Evolutionary conservation across 139 green algal species (phyloP), one percentile per base, ranked within the genome.

Genomic region (Micractinium sp.): DNA sequence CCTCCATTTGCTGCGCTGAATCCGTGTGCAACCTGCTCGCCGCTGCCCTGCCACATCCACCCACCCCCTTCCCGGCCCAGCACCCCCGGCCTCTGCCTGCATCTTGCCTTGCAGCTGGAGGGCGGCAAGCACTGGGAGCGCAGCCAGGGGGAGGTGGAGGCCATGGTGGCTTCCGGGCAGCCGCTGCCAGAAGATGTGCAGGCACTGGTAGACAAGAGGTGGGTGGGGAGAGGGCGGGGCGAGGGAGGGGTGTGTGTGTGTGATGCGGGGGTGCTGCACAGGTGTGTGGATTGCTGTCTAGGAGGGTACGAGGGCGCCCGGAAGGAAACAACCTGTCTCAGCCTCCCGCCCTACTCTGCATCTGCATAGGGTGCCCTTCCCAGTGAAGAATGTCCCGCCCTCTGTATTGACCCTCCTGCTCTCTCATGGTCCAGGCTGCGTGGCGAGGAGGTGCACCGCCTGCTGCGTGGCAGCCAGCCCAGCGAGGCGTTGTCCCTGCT

Each of bases 81-180:
- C n/a, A 18, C n/a, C 14, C 73, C 73, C 73, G n/a, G n/a, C n/a
- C n/a, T 14, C 73, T 2, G 15, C n/a, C n/a, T 47, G 20, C n/a
- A 31, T 33, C n/a, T 2, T 61, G n/a, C 15, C n/a, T 91, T 85
- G 53, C 91, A 92, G 83, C 31, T 67, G 56, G 90, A 92, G 56
- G 92, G 92, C 36, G 90, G 87, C 20, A 38, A 67, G 27, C 80
- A 88, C 23, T 91, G 88, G 86, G 83, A 87, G 36, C 90, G 89
- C 73, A 92, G 88, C 38, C 88, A 89, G 56, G 85, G 85, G 22
- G 92, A 94, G 66, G 39, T 93, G 0, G 53, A 77, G 19, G 82
- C 89, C 29, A 29, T 92, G 89, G 77, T 92, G 39, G 85, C 88
- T 14, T 82, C 81, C 12, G 80, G 60, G 15, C 29, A 82, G 73